phyloP scores from a whole-genome alignment of 2,329 filamentous ascomycete species.

The Neocatenulostroma microsporum region DNA sequence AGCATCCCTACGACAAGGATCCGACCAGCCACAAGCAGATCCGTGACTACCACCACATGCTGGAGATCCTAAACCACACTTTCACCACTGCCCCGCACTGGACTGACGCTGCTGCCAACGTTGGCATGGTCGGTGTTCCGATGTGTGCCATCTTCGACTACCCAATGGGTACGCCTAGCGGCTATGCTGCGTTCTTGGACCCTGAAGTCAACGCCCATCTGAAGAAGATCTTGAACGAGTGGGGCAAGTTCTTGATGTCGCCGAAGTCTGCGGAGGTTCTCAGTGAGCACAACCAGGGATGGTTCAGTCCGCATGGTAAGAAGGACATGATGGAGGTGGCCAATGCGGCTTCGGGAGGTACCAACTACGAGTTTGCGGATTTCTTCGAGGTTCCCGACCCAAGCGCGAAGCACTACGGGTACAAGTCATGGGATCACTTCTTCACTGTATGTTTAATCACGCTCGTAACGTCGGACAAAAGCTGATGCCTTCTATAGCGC shows the following conservation, averaged over 20 bases:
- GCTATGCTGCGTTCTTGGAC: constrained; percentile 48
- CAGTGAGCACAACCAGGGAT: constrained; percentile 29
- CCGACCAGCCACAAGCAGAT: constrained; percentile 57
- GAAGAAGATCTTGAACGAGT: constrained; percentile 45
- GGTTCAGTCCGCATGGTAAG: constrained; percentile 34
- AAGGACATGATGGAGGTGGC: constrained; percentile 31
- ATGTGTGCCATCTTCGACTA: constrained; percentile 53
- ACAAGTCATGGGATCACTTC: constrained; percentile 62
- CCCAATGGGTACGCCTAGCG: constrained; percentile 50
- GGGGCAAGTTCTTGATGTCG: constrained; percentile 34
- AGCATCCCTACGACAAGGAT: constrained; percentile 53
- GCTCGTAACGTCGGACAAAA: neutral
- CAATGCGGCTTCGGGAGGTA: constrained; percentile 23
- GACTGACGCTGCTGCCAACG: constrained; percentile 31
- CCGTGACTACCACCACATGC: constrained; percentile 59
- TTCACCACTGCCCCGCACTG: constrained; percentile 35
- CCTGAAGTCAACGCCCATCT: constrained; percentile 46
- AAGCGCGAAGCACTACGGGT: constrained; percentile 49
- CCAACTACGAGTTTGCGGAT: constrained; percentile 37
- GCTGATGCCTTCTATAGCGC: constrained; percentile 29
- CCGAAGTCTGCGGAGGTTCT: constrained; percentile 33
- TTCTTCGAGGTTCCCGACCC: constrained; percentile 54
- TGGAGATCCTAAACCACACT: constrained; percentile 56
- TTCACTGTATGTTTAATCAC: constrained; percentile 42
- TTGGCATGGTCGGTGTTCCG: constrained; percentile 47